Evolutionary conservation across 148 eudicot genomes (phyloP).

Genomic region (Amaranthus cruentus): DNA sequence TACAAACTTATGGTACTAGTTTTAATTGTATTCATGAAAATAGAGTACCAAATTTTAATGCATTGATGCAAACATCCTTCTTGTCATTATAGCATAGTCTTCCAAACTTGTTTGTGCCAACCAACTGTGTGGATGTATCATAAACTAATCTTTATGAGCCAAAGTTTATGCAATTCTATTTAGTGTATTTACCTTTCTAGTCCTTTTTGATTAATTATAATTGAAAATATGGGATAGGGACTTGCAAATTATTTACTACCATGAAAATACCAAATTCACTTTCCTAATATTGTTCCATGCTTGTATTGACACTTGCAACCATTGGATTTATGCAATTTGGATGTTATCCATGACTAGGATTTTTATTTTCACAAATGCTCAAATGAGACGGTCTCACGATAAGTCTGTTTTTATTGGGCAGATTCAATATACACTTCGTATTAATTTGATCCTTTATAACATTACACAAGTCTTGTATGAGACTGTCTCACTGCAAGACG

Average conservation of each 20-base stretch:
- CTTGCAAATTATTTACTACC: constrained; percentile 1
- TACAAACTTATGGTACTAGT: background rate
- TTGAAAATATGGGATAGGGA: background rate
- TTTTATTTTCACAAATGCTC: too few relatives aligned
- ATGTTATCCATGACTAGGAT: too few relatives aligned
- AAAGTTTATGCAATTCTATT: background rate
- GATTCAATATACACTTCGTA: too few relatives aligned
- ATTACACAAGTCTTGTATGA: too few relatives aligned
- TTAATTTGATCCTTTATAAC: too few relatives aligned
- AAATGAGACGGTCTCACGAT: too few relatives aligned
- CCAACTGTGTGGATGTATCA: background rate
- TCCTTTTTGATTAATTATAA: background rate
- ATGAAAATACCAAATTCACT: background rate
- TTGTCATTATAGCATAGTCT: background rate
- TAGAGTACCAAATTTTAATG: background rate
- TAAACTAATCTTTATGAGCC: background rate
- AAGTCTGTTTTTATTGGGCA: too few relatives aligned
- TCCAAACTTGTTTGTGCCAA: background rate
- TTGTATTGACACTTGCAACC: background rate
- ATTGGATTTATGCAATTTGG: too few relatives aligned
- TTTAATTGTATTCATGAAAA: constrained; percentile 8
- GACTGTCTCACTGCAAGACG: too few relatives aligned
- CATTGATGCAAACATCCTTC: background rate
- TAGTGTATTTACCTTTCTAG: background rate
- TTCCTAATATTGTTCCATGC: too few relatives aligned